Conservation (phyloP, 768 basidiomycete species). For the Dendrothele bispora region DNA sequence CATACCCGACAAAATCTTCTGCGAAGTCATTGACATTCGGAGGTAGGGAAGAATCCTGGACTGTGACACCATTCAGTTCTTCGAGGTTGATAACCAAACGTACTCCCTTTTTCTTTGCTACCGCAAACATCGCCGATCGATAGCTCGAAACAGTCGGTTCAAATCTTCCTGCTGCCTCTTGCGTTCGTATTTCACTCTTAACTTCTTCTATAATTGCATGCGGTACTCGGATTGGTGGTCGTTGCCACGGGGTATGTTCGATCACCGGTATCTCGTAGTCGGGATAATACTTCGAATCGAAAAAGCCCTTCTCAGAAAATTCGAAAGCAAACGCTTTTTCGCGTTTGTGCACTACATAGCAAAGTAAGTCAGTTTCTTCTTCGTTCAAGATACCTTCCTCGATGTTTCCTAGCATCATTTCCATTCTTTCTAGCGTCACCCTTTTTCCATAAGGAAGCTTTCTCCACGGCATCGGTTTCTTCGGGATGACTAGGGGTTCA, state of each 20-base stretch:
- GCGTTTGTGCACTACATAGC: slow-evolving; percentile 6
- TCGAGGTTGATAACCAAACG: slow-evolving; percentile 30
- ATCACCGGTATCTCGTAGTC: slow-evolving; percentile 31
- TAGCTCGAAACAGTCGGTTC: slow-evolving; percentile 22
- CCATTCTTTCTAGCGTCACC: slow-evolving; percentile 11
- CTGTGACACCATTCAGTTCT: slow-evolving; percentile 31
- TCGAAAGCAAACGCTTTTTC: slow-evolving; percentile 21
- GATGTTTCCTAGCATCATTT: slow-evolving; percentile 13
- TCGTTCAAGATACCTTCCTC: slow-evolving; percentile 5
- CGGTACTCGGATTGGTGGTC: slow-evolving; percentile 24
- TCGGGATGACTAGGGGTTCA: slow-evolving; percentile 5
- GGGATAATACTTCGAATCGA: slow-evolving; percentile 27
- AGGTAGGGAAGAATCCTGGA: slow-evolving; percentile 23
- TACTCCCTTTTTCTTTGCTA: slow-evolving; percentile 26
- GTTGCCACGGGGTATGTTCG: slow-evolving; percentile 32
- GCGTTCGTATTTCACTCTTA: slow-evolving; percentile 15
- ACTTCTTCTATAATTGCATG: slow-evolving; percentile 22
- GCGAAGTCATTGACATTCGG: slow-evolving; percentile 25
- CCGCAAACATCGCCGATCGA: slow-evolving; percentile 19
- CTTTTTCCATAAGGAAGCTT: slow-evolving; percentile 5
- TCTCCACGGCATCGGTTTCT: slow-evolving; percentile 6
- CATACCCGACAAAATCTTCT: slow-evolving; percentile 20
- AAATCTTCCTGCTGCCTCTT: slow-evolving; percentile 16
- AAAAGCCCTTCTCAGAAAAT: slow-evolving; percentile 28
- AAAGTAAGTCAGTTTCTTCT: slow-evolving; percentile 14